Percentiles rank a stretch among this genome's conserved stretches.
Evolutionary conservation across 1,284 basidiomycete genomes (phyloP).

Genomic region (Vanrija pseudolonga): DNA sequence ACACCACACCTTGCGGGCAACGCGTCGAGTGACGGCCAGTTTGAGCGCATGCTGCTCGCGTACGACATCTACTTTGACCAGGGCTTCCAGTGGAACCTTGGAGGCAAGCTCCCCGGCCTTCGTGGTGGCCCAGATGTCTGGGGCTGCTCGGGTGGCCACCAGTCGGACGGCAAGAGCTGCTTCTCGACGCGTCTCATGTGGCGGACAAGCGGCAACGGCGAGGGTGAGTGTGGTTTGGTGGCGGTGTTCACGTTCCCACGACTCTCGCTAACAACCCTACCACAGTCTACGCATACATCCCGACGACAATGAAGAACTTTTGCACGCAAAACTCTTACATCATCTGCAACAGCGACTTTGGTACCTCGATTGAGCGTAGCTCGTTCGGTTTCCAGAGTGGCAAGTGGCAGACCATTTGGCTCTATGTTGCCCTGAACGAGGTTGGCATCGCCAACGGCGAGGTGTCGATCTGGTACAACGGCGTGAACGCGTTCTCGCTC

Average conservation of each 20-base stretch:
- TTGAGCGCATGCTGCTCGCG: constrained; percentile 39
- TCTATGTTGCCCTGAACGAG: constrained; percentile 46
- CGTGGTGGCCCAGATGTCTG: constrained; percentile 40
- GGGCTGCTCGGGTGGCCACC: constrained; percentile 47
- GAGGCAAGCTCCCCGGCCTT: constrained; percentile 50
- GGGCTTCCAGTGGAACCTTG: constrained; percentile 36
- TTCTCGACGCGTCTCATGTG: constrained; percentile 51
- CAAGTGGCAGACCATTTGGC: constrained; percentile 44
- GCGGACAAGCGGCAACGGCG: constrained; percentile 41
- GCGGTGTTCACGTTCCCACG: too few relatives aligned
- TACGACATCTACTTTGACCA: constrained; percentile 44
- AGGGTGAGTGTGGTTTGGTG: constrained; percentile 21
- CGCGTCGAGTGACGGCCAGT: constrained; percentile 29
- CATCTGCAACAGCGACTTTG: constrained; percentile 48
- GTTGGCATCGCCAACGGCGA: constrained; percentile 39
- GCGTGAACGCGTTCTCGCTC: constrained; percentile 38
- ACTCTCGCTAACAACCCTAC: neutral
- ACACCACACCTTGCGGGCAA: constrained; percentile 12
- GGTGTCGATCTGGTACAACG: constrained; percentile 46
- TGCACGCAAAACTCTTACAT: constrained; percentile 32
- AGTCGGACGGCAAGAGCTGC: constrained; percentile 44
- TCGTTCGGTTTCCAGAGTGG: constrained; percentile 41
- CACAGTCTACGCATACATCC: constrained; percentile 50
- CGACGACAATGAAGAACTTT: constrained; percentile 28
- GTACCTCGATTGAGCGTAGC: constrained; percentile 47